These are phyloP conservation scores for Bisporella sp. DNA, from an alignment of 2,329 filamentous ascomycete genomes.

Conservation along the genomic window DNA sequence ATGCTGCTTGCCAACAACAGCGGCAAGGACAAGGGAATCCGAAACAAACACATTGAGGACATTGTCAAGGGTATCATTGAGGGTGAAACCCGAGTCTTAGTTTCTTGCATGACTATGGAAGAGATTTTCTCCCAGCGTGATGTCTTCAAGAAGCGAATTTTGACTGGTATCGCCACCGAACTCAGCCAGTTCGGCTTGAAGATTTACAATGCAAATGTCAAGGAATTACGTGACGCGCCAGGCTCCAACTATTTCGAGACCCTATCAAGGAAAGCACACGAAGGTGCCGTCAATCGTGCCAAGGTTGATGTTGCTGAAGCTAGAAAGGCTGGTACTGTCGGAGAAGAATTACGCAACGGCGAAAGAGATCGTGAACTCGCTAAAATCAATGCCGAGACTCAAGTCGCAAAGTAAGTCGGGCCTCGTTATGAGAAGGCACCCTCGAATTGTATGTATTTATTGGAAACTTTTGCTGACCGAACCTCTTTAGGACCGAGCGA, in stretches of 20 bases:
- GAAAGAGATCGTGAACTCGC: constrained; percentile 80
- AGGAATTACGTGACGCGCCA: constrained; percentile 78
- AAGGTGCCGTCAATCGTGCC: constrained; percentile 77
- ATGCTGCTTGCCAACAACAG: constrained; percentile 65
- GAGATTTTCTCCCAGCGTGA: constrained; percentile 61
- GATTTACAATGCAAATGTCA: constrained; percentile 70
- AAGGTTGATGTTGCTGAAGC: constrained; percentile 59
- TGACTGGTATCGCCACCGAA: constrained; percentile 50
- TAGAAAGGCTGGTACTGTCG: constrained; percentile 61
- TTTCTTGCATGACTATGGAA: constrained; percentile 66
- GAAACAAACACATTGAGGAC: constrained; percentile 61
- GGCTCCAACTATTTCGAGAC: constrained; percentile 79
- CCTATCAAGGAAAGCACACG: constrained; percentile 75
- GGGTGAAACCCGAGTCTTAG: constrained; percentile 76
- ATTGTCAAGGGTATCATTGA: constrained; percentile 90
- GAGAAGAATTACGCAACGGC: constrained; percentile 71
- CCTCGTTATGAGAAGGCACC: too few species aligned
- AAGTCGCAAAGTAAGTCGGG: constrained; percentile 31
- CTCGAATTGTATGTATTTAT: too few species aligned
- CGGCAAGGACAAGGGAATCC: constrained; percentile 30
- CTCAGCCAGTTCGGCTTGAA: constrained; percentile 73
- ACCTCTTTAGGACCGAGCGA: constrained; percentile 51
- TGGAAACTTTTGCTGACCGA: constrained; percentile 26
- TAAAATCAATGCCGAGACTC: constrained; percentile 81
- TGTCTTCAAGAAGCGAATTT: constrained; percentile 69